A percentile compares a stretch with the other conserved stretches of the same genome.
phyloP scores from a whole-genome alignment of 139 green algal genomes.

The Auxenochlorella pyrenoidosa region DNA sequence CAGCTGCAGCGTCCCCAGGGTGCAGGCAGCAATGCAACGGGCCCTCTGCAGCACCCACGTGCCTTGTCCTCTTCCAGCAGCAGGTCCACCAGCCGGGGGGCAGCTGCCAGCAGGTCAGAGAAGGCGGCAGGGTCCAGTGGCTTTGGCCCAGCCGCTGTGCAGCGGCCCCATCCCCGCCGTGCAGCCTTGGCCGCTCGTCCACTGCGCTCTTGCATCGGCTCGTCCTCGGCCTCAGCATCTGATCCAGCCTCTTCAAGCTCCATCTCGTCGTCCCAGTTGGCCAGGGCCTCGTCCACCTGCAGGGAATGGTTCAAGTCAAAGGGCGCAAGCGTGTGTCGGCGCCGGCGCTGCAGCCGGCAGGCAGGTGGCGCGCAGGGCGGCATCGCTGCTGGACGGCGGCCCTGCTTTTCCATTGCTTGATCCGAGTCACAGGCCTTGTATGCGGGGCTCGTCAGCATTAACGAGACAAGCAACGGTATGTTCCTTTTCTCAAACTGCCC shows the following conservation, averaged over 20 bases:
- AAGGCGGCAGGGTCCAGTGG: not conserved
- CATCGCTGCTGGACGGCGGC: not conserved
- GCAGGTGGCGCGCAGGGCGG: not conserved
- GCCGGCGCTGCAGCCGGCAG: not conserved
- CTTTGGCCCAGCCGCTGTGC: too few species aligned
- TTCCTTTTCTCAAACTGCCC: too few species aligned
- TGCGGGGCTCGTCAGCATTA: too few species aligned
- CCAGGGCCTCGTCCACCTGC: not conserved
- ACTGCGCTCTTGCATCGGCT: not conserved
- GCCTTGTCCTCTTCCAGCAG: slow-evolving; percentile 15
- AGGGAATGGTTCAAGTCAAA: not conserved
- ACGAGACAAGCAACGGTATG: too few species aligned
- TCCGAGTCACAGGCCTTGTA: not conserved
- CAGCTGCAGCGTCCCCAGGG: not conserved
- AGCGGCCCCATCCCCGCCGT: not conserved
- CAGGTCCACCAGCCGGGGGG: not conserved
- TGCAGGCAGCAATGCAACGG: not conserved
- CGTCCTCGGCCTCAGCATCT: not conserved
- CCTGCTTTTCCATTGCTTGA: not conserved
- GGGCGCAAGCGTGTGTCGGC: not conserved
- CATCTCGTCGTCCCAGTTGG: not conserved
- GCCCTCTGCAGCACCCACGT: not conserved
- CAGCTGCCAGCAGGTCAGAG: slow-evolving; percentile 1
- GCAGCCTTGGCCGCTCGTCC: not conserved
- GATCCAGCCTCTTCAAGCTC: not conserved